Evolutionary conservation across 106 monocot genomes (phyloP), one percentile per base, ranked within the genome.

Genomic region (Dendrobium officinale): DNA sequence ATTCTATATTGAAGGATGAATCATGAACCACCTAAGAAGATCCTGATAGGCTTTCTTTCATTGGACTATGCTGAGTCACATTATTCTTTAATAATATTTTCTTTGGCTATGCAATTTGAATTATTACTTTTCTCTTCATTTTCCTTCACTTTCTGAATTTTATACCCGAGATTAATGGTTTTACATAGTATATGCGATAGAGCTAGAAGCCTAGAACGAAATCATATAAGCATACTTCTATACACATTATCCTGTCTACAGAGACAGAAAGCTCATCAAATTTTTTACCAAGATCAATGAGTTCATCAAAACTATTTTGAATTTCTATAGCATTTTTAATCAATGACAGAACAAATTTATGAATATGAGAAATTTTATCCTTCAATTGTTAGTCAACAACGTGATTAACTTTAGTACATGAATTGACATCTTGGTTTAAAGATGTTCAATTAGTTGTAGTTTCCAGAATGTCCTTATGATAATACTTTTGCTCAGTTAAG

Each of bases 331-430:
- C 82, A 66, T 92, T 84, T 81, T 84, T 89, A 61, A 83, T 79
- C 59, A 93, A 73, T 41, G 70, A 82, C 19, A 82, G 24, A 5
- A 93, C 79, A 81, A 88, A 91, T 55, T 89, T 86, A 44, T 88
- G 77, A 81, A 96, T 88, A 11, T 88, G 72, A 55, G 83, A 85
- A 49, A 96, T 82, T 3, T 92, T 87, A 82, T 47, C 88, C 79
- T 78, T 79, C 61, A 90, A n/a, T 44, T 58, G 54, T 19, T 83
- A 42, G 29, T 74, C 43, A 42, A 42, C 9, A 64, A 64, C n/a
- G 22, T 19, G 20, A 64, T n/a, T n/a, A 42, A 41, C 43, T 74
- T 42, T 41, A 74, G 18, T 42, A 18, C 43, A 72, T 72, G 20
- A 43, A 19, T 17, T 44, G 43, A 1, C 74, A 74, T 20, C 41